Base-by-base conservation (phyloP, 148 eudicot genomes). In the Tetragonia tetragonoides region DNA sequence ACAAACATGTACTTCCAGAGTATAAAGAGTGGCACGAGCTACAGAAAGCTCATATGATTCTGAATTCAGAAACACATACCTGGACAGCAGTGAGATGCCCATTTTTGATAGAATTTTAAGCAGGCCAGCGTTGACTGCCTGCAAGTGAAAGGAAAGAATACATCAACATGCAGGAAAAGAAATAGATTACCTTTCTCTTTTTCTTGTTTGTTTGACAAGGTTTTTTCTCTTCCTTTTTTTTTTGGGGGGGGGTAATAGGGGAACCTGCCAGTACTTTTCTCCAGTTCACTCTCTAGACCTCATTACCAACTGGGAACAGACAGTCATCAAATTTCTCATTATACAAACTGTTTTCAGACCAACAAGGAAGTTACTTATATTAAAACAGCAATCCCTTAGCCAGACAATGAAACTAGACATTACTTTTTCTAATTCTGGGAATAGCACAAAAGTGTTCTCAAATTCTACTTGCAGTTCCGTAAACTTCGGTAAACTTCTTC, bases 81-180 rank as follows among this genome's bases (percentile, higher is more conserved):
- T 95, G 11, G 99, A 95, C 74, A 95, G 98, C 84, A 95, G 85
- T 59, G 98, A 95, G 85, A 95, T 95, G 46, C 99, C 99, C 99
- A 95, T 95, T 84, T 95, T 95, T 16, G 99, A 95, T 75, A 95
- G 95, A 82, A 95, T 95, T 81, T 95, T 95, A 60, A 87, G 83
- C 67, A 95, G 87, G 70, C 99, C 99, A 83, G 97, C 83, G 68
- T 82, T 90, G 68, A 95, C 90, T 12, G 99, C 95, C 99, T 95
- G 91, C 38, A 77, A 79, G 57, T 20, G 40, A 34, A 24, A 81
- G 60, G 41, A 5, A 23, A 15, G n/a, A 65, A 62, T 65, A 47
- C 20, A 57, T 23, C 38, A 74, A 70, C 47, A 75, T 21, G 61
- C 34, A 49, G 74, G 28, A 5, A 51, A 49, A 17, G 38, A 28